Base-by-base conservation (phyloP, 129 eudicot genomes). In the Heracleum sosnowskyi region DNA sequence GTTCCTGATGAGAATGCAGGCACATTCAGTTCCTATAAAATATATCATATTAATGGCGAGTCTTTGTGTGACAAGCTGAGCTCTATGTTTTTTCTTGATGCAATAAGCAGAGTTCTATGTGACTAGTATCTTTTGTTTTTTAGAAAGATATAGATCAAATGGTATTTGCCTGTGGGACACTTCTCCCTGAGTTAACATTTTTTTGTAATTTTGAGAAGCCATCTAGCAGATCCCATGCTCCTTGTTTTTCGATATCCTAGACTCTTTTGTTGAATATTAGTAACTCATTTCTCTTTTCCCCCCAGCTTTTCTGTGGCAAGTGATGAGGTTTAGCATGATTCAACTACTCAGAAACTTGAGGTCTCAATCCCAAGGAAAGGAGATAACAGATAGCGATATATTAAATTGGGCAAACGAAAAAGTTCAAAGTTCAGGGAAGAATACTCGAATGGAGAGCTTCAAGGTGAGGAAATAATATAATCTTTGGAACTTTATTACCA, bases 261-360 rank as follows among this genome's bases (percentile, higher is more conserved):
- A 49, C 8, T 49, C 57, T 17, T 49, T 49, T 49, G 39, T 16
- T 70, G 53, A 47, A 64, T 31, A 79, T 40, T 69, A n/a, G n/a
- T n/a, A 79, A 71, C 42, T 69, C 41, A 72, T 81, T 82, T 76
- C 37, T 26, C 35, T 63, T 36, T 81, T 66, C 24, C 49, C 77
- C 33, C 78, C 96, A 93, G 98, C 98, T 64, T 91, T 93, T 77
- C 85, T 93, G 17, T 93, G 98, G 98, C 97, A 93, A 87, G 81
- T 93, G 78, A 89, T 93, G 98, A 85, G 98, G 81, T 93, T 87
- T 86, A 82, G 78, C 77, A 89, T 93, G 96, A 91, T 93, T 81
- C 89, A 88, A 85, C 91, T 93, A 40, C 88, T 93, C 51, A 93
- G 69, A 74, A 93, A 93, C 80, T 87, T 93, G 85, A 88, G 96